Conservation (phyloP, 345 rosid species). For the Sisymbrium irio region DNA sequence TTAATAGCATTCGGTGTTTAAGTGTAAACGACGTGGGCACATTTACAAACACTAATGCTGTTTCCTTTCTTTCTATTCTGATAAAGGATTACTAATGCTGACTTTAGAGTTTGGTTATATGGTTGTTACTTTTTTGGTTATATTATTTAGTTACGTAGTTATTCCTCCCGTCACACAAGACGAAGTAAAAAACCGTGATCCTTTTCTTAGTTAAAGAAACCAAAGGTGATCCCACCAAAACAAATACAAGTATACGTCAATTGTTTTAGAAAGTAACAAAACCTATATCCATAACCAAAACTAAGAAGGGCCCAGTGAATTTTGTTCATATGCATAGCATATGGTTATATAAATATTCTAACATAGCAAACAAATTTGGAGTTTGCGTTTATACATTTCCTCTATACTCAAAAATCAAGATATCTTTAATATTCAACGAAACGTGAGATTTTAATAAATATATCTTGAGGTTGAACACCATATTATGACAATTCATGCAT, state of each 20-base stretch:
- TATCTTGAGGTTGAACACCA: neutral
- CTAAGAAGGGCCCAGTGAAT: neutral
- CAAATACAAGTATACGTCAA: neutral
- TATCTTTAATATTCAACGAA: neutral
- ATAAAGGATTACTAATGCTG: slow-evolving; percentile 1
- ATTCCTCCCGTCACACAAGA: slow-evolving; percentile 7
- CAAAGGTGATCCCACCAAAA: neutral
- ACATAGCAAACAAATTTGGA: neutral
- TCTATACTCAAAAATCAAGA: neutral
- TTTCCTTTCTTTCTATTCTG: neutral
- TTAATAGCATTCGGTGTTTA: slow-evolving; percentile 23
- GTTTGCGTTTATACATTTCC: neutral
- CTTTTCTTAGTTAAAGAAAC: neutral
- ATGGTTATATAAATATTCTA: neutral
- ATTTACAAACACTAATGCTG: slow-evolving; percentile 26
- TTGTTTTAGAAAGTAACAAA: neutral
- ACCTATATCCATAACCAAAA: neutral
- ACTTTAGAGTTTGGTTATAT: slow-evolving; percentile 7
- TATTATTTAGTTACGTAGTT: neutral
- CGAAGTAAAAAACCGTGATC: neutral
- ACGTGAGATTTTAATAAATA: neutral
- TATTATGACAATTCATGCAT: slow-evolving; percentile 23
- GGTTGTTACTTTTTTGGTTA: neutral
- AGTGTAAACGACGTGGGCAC: slow-evolving; percentile 31
- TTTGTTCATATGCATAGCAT: neutral